phyloP scores from a whole-genome alignment of 1,284 basidiomycete genomes.

The Austroboletus sp. region DNA sequence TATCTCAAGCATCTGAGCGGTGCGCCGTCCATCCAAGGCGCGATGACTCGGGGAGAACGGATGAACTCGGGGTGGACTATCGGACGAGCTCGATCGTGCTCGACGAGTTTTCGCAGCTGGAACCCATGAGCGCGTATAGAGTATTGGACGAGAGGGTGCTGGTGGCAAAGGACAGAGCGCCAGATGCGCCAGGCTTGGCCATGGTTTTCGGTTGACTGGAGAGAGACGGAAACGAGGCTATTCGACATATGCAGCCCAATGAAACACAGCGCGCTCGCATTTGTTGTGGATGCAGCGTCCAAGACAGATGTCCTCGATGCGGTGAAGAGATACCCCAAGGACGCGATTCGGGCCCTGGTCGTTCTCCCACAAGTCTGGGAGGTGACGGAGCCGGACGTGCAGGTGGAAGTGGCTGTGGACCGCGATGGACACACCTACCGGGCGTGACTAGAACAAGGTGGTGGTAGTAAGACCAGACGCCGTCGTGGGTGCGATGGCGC shows the following conservation, averaged over 20 bases:
- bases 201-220: neutral
- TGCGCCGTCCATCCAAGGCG: neutral
- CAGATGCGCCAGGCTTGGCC: constrained; percentile 15
- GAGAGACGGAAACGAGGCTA: constrained; percentile 10
- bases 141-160: constrained; percentile 9
- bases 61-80: constrained; percentile 33
- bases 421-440: constrained; percentile 16
- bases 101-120: constrained; percentile 18
- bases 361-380: constrained; percentile 11
- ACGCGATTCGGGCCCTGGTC: constrained; percentile 5
- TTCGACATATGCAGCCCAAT: constrained; percentile 22
- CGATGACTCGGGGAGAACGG: constrained; percentile 9
- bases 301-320: constrained; percentile 5
- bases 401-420: constrained; percentile 11
- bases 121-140: constrained; percentile 13
- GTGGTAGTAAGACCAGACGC: constrained; percentile 36
- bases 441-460: constrained; percentile 18
- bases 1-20: neutral
- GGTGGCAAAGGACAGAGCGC: constrained; percentile 18
- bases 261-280: constrained; percentile 25
- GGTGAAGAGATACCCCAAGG: constrained; percentile 3
- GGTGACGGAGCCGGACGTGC: neutral
- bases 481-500: constrained; percentile 33
- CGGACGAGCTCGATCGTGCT: constrained; percentile 30
- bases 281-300: constrained; percentile 9